These are phyloP conservation scores for Hibiscus syriacus DNA, from an alignment of 345 rosid genomes.

Conservation along the genomic window DNA sequence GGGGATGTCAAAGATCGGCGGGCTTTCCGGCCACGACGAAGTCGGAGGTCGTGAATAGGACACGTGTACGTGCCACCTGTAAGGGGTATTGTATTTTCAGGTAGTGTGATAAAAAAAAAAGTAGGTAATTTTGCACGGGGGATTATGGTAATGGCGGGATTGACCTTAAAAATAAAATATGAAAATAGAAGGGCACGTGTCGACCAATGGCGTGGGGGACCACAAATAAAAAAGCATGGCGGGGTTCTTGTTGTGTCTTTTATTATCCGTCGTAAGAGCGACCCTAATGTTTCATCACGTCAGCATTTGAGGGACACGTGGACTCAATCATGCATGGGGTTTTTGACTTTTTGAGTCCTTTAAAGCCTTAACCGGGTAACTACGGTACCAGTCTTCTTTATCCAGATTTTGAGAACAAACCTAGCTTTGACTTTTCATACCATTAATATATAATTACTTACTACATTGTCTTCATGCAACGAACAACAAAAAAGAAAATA, in stretches of 20 bases:
- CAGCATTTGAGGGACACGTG: constrained; percentile 28
- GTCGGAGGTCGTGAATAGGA: neutral
- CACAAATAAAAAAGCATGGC: neutral
- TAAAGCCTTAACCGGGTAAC: constrained; percentile 10
- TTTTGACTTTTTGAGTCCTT: neutral
- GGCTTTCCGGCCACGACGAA: neutral
- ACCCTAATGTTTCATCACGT: neutral
- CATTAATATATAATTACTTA: neutral
- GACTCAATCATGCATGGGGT: constrained; percentile 11
- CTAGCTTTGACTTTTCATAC: neutral
- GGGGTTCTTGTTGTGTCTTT: neutral
- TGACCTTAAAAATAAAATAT: neutral
- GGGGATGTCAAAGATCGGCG: too few species aligned
- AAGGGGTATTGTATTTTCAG: neutral
- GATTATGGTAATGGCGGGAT: neutral
- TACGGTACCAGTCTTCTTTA: neutral
- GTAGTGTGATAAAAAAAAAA: neutral
- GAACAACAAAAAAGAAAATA: too few species aligned
- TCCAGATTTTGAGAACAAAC: neutral
- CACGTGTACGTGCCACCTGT: neutral
- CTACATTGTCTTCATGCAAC: neutral
- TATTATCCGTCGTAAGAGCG: neutral
- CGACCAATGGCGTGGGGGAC: neutral
- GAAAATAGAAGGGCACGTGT: neutral
- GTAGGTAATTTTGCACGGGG: neutral